Evolutionary conservation across 1,284 basidiomycete genomes (phyloP).

Genomic region (Cutaneotrichosporon cutaneum): DNA sequence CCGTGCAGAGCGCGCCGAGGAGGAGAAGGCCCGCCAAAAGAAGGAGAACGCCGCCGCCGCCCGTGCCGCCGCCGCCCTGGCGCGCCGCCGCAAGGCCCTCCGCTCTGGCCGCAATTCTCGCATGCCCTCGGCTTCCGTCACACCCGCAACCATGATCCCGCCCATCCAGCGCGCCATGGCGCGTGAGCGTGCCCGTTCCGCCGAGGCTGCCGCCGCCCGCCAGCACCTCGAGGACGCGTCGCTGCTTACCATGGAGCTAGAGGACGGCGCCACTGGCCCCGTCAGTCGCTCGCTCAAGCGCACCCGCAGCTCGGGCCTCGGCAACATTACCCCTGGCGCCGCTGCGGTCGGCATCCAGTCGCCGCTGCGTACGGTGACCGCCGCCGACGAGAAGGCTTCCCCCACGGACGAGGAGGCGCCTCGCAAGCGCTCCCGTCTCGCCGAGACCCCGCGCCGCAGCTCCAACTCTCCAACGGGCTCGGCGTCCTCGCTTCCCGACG

Average conservation of each 20-base stretch:
- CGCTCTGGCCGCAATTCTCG: slow-evolving; percentile 20
- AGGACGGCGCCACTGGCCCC: slow-evolving; percentile 18
- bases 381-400: slow-evolving; percentile 15
- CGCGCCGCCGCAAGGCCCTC: slow-evolving; percentile 20
- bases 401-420: neutral
- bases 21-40: slow-evolving; percentile 35
- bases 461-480: slow-evolving; percentile 20
- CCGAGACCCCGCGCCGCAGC: slow-evolving; percentile 13
- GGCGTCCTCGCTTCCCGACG: slow-evolving; percentile 9
- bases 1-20: slow-evolving; percentile 29
- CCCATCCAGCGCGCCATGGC: slow-evolving; percentile 26
- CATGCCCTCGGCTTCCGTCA: slow-evolving; percentile 13
- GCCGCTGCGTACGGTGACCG: slow-evolving; percentile 34
- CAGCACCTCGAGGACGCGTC: slow-evolving; percentile 3
- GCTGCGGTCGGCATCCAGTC: slow-evolving; percentile 24
- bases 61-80: slow-evolving; percentile 31
- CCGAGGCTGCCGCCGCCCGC: slow-evolving; percentile 20
- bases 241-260: slow-evolving; percentile 19
- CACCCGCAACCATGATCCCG: slow-evolving; percentile 25
- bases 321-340: slow-evolving; percentile 19
- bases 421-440: slow-evolving; percentile 21
- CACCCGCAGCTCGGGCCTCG: slow-evolving; percentile 31
- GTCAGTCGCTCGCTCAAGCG: slow-evolving; percentile 31
- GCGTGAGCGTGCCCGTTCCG: slow-evolving; percentile 22
- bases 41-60: slow-evolving; percentile 37